A percentile compares a stretch with the other conserved stretches of the same genome.
Conservation (phyloP, 192 early-diverging fungal species). For the Diversispora epigaea region DNA sequence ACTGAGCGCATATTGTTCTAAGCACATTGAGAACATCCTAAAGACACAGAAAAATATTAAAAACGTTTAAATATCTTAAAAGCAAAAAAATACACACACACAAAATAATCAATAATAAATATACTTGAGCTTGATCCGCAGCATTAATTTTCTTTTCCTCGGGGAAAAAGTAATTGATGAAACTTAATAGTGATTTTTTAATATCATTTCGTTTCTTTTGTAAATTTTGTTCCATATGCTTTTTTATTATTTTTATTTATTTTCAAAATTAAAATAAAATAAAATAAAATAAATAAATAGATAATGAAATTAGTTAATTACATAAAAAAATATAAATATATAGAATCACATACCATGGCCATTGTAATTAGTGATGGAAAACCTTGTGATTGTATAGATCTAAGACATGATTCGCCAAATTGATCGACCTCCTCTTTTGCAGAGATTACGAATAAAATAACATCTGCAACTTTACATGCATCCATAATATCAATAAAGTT, state of each 20-base stretch:
- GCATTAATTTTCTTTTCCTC: slow-evolving; percentile 72
- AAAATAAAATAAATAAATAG: neutral
- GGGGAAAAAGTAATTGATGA: slow-evolving; percentile 86
- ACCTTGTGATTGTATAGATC: slow-evolving; percentile 86
- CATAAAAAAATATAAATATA: neutral
- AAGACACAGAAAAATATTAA: neutral
- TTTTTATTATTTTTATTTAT: neutral
- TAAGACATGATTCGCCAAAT: slow-evolving; percentile 84
- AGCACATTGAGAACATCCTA: slow-evolving; percentile 65
- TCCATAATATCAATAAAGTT: slow-evolving; percentile 86
- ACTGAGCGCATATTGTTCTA: slow-evolving; percentile 74
- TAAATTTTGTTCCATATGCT: slow-evolving; percentile 65
- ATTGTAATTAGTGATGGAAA: slow-evolving; percentile 72
- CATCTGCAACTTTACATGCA: slow-evolving; percentile 89
- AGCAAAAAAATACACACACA: neutral
- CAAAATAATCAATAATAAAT: neutral
- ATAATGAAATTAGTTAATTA: neutral
- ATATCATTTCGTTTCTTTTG: slow-evolving; percentile 70
- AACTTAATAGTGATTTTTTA: slow-evolving; percentile 83
- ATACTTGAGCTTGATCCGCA: slow-evolving; percentile 49
- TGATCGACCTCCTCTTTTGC: slow-evolving; percentile 89
- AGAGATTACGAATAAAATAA: slow-evolving; percentile 82
- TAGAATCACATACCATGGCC: slow-evolving; percentile 50
- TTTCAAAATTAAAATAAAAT: neutral
- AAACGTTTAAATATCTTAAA: neutral